phyloP scores from a whole-genome alignment of 345 rosid genomes.

The Rubroshorea leprosula region DNA sequence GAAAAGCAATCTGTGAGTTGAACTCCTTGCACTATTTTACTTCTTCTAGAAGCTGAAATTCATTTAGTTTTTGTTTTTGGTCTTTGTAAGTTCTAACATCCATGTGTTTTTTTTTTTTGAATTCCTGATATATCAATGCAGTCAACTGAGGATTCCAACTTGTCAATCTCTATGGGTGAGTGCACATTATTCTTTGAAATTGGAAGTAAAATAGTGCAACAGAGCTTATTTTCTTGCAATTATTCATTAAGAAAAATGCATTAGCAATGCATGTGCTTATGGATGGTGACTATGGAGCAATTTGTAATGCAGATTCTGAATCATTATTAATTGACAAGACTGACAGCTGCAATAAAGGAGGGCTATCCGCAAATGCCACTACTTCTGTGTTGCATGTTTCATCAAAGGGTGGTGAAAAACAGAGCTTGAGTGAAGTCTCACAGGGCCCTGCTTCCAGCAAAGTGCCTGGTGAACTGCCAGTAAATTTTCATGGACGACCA shows the following conservation, averaged over 20 bases:
- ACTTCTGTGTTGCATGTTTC: slow-evolving; percentile 27
- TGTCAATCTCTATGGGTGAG: slow-evolving; percentile 36
- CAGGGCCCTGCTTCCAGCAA: slow-evolving; percentile 35
- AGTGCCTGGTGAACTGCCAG: slow-evolving; percentile 30
- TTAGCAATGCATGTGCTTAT: neutral
- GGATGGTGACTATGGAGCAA: slow-evolving; percentile 3
- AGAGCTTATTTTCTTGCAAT: neutral
- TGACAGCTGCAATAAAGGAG: slow-evolving; percentile 38
- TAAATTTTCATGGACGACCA: slow-evolving; percentile 43
- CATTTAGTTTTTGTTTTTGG: neutral
- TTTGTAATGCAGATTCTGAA: slow-evolving; percentile 31
- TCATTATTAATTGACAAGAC: slow-evolving; percentile 26
- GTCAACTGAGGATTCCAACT: slow-evolving; percentile 29
- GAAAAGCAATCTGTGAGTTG: slow-evolving; percentile 39
- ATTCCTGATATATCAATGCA: slow-evolving; percentile 25
- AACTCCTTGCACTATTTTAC: neutral
- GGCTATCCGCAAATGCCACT: slow-evolving; percentile 26
- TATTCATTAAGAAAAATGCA: neutral
- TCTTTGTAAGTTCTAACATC: slow-evolving; percentile 15
- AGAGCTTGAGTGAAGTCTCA: slow-evolving; percentile 26
- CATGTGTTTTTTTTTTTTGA: neutral
- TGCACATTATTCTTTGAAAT: slow-evolving; percentile 11
- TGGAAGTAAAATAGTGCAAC: neutral
- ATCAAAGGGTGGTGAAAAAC: slow-evolving; percentile 42
- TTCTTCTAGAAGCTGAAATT: neutral